Percentiles rank a stretch among this genome's conserved stretches.
phyloP scores from a whole-genome alignment of 805 yeast species.

The Saturnispora halmiae region DNA sequence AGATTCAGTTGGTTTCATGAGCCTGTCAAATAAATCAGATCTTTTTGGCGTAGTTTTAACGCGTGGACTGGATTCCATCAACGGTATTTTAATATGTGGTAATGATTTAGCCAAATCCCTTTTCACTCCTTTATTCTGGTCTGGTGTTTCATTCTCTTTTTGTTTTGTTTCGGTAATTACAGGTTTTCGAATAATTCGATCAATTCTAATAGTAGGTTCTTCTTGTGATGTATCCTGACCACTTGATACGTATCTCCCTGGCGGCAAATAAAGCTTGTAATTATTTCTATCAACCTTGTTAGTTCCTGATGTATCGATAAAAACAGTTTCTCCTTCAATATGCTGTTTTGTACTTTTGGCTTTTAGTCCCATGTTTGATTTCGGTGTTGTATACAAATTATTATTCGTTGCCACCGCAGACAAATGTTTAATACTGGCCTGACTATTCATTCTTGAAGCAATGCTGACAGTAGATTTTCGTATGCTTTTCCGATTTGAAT shows the following conservation, averaged over 20 bases:
- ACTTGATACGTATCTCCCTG: constrained; percentile 8
- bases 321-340: constrained; percentile 16
- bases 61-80: constrained; percentile 2
- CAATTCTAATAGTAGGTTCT: constrained; percentile 26
- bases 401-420: background rate
- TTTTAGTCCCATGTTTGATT: background rate
- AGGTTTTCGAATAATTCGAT: constrained; percentile 12
- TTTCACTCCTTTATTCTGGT: background rate
- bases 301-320: constrained; percentile 12
- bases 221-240: constrained; percentile 10
- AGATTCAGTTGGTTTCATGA: constrained; percentile 22
- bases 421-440: background rate
- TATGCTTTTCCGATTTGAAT: constrained; percentile 22
- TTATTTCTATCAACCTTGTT: background rate
- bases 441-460: constrained; percentile 1
- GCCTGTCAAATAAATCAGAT: constrained; percentile 16
- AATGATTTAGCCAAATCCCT: background rate
- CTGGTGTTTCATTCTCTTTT: background rate
- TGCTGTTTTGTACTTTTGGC: background rate
- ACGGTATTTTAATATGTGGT: constrained; percentile 1
- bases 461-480: constrained; percentile 14
- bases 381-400: constrained; percentile 9
- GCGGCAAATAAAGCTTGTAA: constrained; percentile 19
- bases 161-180: background rate
- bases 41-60: constrained; percentile 8